A percentile compares a stretch with the other conserved stretches of the same genome.
phyloP scores from a whole-genome alignment of 1,139 yeast genomes.

The Pichiaceae sp. region DNA sequence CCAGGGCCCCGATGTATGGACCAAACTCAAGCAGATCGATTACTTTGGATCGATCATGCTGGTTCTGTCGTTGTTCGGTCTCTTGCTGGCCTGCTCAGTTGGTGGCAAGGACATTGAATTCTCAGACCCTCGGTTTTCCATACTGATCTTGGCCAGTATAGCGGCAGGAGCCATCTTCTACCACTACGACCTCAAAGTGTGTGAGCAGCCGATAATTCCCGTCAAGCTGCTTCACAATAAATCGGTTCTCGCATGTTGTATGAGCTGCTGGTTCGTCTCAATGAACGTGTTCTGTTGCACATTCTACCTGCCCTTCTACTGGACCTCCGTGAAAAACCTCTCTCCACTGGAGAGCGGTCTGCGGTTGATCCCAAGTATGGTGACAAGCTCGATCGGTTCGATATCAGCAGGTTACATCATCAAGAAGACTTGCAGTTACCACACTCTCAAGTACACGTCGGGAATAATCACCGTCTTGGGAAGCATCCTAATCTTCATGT shows the following conservation, averaged over 20 bases:
- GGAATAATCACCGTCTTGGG: conserved; percentile 23
- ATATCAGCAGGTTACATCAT: conserved; percentile 13
- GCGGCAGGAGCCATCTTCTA: conserved; percentile 13
- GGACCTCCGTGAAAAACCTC: conserved; percentile 21
- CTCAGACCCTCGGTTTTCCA: conserved; percentile 29
- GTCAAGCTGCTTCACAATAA: conserved; percentile 20
- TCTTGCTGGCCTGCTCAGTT: conserved; percentile 56
- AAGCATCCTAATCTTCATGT: conserved; percentile 8
- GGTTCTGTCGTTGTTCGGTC: conserved; percentile 42
- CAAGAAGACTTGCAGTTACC: conserved; percentile 10
- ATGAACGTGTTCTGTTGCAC: conserved; percentile 23
- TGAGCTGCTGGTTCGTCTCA: conserved; percentile 28
- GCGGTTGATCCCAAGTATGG: conserved; percentile 24
- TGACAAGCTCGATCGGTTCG: conserved; percentile 9
- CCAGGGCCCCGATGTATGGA: conserved; percentile 15
- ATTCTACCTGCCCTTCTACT: conserved; percentile 25
- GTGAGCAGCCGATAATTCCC: conserved; percentile 24
- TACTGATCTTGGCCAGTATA: conserved; percentile 11
- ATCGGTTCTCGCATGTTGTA: conserved; percentile 22
- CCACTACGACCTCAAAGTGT: conserved; percentile 15
- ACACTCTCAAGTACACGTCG: conserved; percentile 3
- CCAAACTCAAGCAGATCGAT: conserved; percentile 51
- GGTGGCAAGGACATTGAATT: conserved; percentile 55
- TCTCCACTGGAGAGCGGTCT: conserved; percentile 24
- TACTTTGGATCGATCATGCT: conserved; percentile 59